These are phyloP conservation scores for Aspergillus costaricaensis DNA, from an alignment of 2,329 filamentous ascomycete genomes.

Conservation along the genomic window DNA sequence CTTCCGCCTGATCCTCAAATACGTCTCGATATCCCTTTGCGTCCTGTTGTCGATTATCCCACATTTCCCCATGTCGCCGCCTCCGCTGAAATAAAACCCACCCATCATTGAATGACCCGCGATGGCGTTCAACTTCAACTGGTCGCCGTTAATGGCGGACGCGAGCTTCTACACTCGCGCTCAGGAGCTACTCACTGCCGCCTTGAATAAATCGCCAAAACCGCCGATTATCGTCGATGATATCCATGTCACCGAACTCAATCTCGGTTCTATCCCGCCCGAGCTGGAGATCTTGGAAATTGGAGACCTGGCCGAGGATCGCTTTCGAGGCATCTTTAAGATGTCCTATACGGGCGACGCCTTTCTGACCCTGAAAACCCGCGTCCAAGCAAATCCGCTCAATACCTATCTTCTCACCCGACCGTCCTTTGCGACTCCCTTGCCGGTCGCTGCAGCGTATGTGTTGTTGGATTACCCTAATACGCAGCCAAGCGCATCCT, in stretches of 20 bases:
- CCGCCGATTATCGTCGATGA: constrained; percentile 99
- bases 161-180: constrained; percentile 86
- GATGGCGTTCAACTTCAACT: constrained; percentile 99
- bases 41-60: not conserved
- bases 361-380: constrained; percentile 89
- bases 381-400: constrained; percentile 95
- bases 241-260: constrained; percentile 96
- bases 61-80: constrained; percentile 6
- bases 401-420: constrained; percentile 94
- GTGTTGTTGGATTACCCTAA: constrained; percentile 24
- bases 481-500: not conserved
- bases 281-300: constrained; percentile 97
- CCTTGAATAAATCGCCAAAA: constrained; percentile 96
- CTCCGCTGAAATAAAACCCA: constrained; percentile 9
- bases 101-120: constrained; percentile 31
- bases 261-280: constrained; percentile 89
- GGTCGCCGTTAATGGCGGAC: constrained; percentile 97
- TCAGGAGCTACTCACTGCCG: constrained; percentile 89
- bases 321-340: constrained; percentile 97
- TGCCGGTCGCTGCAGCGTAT: constrained; percentile 80
- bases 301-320: constrained; percentile 93
- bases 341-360: constrained; percentile 98
- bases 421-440: constrained; percentile 87
- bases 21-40: constrained; percentile 7
- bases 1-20: constrained; percentile 1